Conservation (phyloP, 768 basidiomycete species). For the Pleurotus pulmonarius region DNA sequence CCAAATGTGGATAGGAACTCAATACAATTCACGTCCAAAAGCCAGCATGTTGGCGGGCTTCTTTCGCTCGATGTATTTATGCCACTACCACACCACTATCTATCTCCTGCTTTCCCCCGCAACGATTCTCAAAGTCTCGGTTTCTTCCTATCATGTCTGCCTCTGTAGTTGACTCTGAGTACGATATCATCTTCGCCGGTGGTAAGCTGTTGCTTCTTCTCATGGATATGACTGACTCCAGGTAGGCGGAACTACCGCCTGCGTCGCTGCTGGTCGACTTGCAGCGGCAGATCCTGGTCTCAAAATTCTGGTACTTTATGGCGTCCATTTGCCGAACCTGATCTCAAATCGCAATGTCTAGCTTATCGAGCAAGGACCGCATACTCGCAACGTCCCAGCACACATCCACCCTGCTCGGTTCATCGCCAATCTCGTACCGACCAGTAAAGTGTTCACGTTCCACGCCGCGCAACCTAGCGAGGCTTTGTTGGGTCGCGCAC, state of each 20-base stretch:
- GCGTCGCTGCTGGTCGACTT: constrained; percentile 54
- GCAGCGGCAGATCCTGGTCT: constrained; percentile 48
- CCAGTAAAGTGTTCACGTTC: constrained; percentile 29
- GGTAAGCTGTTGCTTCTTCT: constrained; percentile 28
- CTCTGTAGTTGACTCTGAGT: constrained; percentile 8
- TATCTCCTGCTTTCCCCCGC: too few species aligned
- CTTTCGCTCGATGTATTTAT: background rate
- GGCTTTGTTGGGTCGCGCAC: constrained; percentile 25
- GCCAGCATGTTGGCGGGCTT: too few species aligned
- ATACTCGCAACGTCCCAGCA: constrained; percentile 26
- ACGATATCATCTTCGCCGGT: constrained; percentile 56
- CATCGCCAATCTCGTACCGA: constrained; percentile 27
- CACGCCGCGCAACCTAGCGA: constrained; percentile 29
- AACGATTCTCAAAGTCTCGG: too few species aligned
- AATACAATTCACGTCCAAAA: background rate
- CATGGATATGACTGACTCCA: background rate
- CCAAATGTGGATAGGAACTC: background rate
- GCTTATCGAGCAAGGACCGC: constrained; percentile 39
- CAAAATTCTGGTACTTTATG: constrained; percentile 46
- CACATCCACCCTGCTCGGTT: constrained; percentile 41
- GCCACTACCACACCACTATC: too few species aligned
- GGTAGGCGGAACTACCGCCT: constrained; percentile 51
- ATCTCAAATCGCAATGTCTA: constrained; percentile 14
- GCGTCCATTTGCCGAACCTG: constrained; percentile 12
- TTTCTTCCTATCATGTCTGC: too few species aligned